Base-by-base conservation (phyloP, 306 rosid genomes). In the Acacia acuminata region DNA sequence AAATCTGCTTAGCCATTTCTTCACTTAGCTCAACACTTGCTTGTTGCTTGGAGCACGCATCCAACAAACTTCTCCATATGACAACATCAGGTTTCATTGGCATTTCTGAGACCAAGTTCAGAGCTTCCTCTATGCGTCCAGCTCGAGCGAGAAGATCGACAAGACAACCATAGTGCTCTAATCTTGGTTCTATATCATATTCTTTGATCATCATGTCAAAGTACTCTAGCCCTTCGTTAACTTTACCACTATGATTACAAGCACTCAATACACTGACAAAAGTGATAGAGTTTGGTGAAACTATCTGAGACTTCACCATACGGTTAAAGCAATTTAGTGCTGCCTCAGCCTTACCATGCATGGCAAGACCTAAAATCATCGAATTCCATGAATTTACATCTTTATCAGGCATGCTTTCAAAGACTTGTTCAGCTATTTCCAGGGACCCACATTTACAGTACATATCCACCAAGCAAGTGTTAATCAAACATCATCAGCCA, bases 161-260 rank as follows among this genome's bases (percentile, higher is more conserved):
- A 1, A 94, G 88, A 85, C 98, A 94, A 17, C 98, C 97, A 38
- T 91, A 94, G 75, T 94, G 97, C 90, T 91, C 92, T 68, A 93
- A 60, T 73, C 76, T 34, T 3, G 95, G 94, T 81, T 90, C 89
- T 24, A 90, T 75, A 76, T 87, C 86, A 83, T 86, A 90, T 51
- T 89, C 84, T 0, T 66, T 73, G 44, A 80, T 75, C 98, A 93
- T 94, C 85, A 86, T 56, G 45, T 93, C 82, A 75, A 91, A 91
- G 84, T 86, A 82, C 76, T 60, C 61, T 6, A 84, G 86, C 3
- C 98, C 97, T 48, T 90, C 91, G 6, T 42, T 65, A 71, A 94
- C 91, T 85, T 89, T 84, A 3, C 97, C 98, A 43, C 92, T 67
- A 51, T 90, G 97, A 70, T 90, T 94, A 63, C 95, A 94, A 2